Evolutionary conservation across 257 asterid genomes (phyloP), one percentile per base, ranked within the genome.

Genomic region (Salvia splendens): DNA sequence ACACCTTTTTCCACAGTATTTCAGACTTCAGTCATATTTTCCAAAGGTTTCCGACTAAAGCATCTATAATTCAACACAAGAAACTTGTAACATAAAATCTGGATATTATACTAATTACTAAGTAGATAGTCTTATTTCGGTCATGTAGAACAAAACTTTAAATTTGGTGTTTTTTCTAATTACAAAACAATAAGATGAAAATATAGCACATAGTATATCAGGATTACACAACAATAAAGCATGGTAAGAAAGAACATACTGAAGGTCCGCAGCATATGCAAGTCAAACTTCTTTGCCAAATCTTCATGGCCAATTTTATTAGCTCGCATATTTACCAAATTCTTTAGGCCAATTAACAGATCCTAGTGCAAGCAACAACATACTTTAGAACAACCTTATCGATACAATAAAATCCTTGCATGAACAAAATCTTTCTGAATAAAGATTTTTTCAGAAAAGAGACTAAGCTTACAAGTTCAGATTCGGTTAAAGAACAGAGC

Each of bases 401-500:
- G 28, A 50, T 8, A 36, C 55, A 43, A 9, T 9, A 5, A 64
- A 20, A 47, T 9, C 16, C 51, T 45, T 3, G 59, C 60, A 30
- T 42, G 38, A 45, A 40, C 14, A 8, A 35, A 49, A 42, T 15
- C 8, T 8, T 12, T 10, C 36, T 17, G 40, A 62, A 14, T n/a
- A 61, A 14, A 30, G 15, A 35, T 51, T 42, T 3, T 35, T 69
- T 30, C 28, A 61, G 43, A 3, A 5, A 2, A 15, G 17, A 41
- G 73, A 64, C 24, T 6, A 40, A 12, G 55, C 86, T 77, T 71
- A 89, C 98, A 30, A 92, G 84, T 77, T 92, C 91, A 35, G 96
- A 70, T 5, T 89, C 92, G 0, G 87, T 64, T 63, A 92, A 75
- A 28, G 98, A 92, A 77, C 96, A 92, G 14, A 87, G 87, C 96